Percentiles rank a stretch among this genome's conserved stretches.
phyloP scores from a whole-genome alignment of 2,329 filamentous ascomycete species.

The Furcasterigmium furcatum region DNA sequence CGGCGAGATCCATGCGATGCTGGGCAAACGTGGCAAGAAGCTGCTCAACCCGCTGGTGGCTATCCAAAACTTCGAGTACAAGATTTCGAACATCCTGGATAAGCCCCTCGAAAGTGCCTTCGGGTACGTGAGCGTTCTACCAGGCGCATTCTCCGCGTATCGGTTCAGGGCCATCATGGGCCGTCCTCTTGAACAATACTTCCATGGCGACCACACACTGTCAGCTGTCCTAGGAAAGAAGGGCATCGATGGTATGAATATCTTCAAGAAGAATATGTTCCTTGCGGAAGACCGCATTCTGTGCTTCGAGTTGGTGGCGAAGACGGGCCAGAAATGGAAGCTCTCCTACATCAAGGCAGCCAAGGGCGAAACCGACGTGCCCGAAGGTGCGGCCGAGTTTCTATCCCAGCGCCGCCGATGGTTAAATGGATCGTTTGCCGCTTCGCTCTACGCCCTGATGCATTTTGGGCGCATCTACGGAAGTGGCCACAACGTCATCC shows the following conservation, averaged over 20 bases:
- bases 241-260: slow-evolving; percentile 94
- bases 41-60: slow-evolving; percentile 84
- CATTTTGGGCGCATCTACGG: slow-evolving; percentile 93
- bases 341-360: slow-evolving; percentile 88
- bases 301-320: slow-evolving; percentile 88
- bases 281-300: slow-evolving; percentile 94
- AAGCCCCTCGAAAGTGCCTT: slow-evolving; percentile 87
- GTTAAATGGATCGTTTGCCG: slow-evolving; percentile 90
- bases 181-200: slow-evolving; percentile 83
- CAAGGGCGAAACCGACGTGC: slow-evolving; percentile 89
- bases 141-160: slow-evolving; percentile 89
- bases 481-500: slow-evolving; percentile 82
- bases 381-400: slow-evolving; percentile 83
- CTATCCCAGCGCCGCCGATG: slow-evolving; percentile 88
- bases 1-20: slow-evolving; percentile 89
- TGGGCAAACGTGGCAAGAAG: slow-evolving; percentile 77
- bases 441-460: slow-evolving; percentile 85
- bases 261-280: slow-evolving; percentile 99
- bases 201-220: slow-evolving; percentile 88
- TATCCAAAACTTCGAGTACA: slow-evolving; percentile 90
- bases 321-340: slow-evolving; percentile 91
- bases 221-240: slow-evolving; percentile 85
- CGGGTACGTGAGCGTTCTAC: slow-evolving; percentile 85
- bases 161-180: slow-evolving; percentile 89
- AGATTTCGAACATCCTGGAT: slow-evolving; percentile 90